Conservation (phyloP, 2,329 filamentous ascomycete species). For the Penicillium palitans region DNA sequence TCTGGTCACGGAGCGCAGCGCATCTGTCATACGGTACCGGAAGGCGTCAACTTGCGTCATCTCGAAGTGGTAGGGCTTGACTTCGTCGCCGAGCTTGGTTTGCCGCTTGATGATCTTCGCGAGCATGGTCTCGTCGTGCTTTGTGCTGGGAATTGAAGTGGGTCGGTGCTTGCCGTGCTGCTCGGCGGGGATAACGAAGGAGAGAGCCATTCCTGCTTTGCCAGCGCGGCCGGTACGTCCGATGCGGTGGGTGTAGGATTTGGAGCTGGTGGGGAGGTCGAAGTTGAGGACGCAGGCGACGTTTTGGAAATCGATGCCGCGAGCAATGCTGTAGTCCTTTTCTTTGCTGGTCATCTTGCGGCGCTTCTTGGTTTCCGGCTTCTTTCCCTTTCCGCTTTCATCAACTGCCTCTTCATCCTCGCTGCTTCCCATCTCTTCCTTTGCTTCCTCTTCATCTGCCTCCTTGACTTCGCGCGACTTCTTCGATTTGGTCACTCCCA, state of each 20-base stretch:
- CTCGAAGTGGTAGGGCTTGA: conserved; percentile 91
- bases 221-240: conserved; percentile 90
- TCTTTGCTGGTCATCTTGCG: conserved; percentile 69
- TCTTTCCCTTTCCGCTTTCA: conserved; percentile 28
- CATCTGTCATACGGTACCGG: conserved; percentile 91
- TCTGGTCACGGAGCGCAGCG: conserved; percentile 82
- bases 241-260: conserved; percentile 96
- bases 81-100: conserved; percentile 71
- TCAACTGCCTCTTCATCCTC: conserved; percentile 42
- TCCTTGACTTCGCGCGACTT: conserved; percentile 31
- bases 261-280: conserved; percentile 82
- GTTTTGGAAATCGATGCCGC: conserved; percentile 95
- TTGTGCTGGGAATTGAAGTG: conserved; percentile 71
- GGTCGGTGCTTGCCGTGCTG: conserved; percentile 87
- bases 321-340: conserved; percentile 90
- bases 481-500: conserved; percentile 56
- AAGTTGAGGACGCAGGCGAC: conserved; percentile 96
- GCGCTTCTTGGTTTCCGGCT: conserved; percentile 52
- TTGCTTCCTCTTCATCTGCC: conserved; percentile 28
- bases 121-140: conserved; percentile 82
- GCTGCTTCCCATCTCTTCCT: conserved; percentile 36
- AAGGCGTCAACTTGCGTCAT: conserved; percentile 93
- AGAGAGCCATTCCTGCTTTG: conserved; percentile 91
- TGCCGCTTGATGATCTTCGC: conserved; percentile 78
- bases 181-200: conserved; percentile 82